These are phyloP conservation scores for Paramyrothecium sp. DNA, from an alignment of 2,329 filamentous ascomycete genomes.

Conservation along the genomic window DNA sequence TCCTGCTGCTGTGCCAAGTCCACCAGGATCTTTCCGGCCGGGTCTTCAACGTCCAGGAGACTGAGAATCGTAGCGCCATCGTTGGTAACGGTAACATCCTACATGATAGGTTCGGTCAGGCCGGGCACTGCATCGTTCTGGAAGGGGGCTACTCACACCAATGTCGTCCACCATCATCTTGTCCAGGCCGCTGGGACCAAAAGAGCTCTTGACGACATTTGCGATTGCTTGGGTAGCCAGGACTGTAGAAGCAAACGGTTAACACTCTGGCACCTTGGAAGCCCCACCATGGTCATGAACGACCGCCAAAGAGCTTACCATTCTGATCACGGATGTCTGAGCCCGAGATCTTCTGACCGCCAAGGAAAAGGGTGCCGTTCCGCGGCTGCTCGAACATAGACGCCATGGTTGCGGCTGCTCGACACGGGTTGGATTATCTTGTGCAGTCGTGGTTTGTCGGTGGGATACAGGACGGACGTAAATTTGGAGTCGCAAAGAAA, in stretches of 20 bases:
- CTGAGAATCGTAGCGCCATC: slow-evolving; percentile 96
- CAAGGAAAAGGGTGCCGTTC: slow-evolving; percentile 95
- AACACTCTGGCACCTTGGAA: slow-evolving; percentile 7
- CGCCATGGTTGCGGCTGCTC: slow-evolving; percentile 61
- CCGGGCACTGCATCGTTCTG: not conserved
- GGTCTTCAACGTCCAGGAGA: slow-evolving; percentile 95
- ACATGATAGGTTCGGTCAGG: slow-evolving; percentile 17
- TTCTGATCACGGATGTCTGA: slow-evolving; percentile 97
- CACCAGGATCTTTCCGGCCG: slow-evolving; percentile 96
- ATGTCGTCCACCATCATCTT: slow-evolving; percentile 99
- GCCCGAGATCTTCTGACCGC: slow-evolving; percentile 95
- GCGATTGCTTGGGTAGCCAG: slow-evolving; percentile 94
- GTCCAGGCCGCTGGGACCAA: slow-evolving; percentile 93
- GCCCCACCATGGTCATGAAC: slow-evolving; percentile 3
- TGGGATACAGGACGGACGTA: slow-evolving; percentile 20
- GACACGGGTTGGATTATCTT: not conserved
- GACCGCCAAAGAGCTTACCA: slow-evolving; percentile 49
- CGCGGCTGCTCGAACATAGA: slow-evolving; percentile 94
- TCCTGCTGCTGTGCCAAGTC: slow-evolving; percentile 98
- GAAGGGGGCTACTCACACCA: slow-evolving; percentile 58
- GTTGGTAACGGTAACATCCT: slow-evolving; percentile 98
- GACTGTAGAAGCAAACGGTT: slow-evolving; percentile 49
- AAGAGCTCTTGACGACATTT: slow-evolving; percentile 98
- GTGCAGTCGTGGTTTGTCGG: slow-evolving; percentile 1
- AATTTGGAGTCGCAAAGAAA: slow-evolving; percentile 23